Conservation (phyloP, 352 stramenopile genomes). For the Nothophytophthora sp. region DNA sequence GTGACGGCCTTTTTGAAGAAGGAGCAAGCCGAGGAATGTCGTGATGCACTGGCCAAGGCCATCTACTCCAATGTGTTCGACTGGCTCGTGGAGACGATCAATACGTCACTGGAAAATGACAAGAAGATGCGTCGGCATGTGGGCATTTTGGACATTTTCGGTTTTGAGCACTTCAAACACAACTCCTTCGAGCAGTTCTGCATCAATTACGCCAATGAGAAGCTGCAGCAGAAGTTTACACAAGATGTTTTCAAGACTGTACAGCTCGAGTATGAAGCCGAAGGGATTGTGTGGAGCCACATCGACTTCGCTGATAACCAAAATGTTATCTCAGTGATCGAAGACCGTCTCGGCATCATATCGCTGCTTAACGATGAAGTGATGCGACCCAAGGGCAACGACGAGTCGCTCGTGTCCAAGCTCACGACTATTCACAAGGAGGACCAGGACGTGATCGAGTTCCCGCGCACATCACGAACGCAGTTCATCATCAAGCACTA, state of each 20-base stretch:
- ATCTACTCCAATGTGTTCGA: slow-evolving; percentile 97
- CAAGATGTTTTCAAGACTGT: slow-evolving; percentile 91
- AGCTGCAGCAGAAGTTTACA: slow-evolving; percentile 93
- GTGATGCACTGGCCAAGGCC: slow-evolving; percentile 95
- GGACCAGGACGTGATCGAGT: slow-evolving; percentile 77
- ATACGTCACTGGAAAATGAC: slow-evolving; percentile 71
- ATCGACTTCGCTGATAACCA: slow-evolving; percentile 93
- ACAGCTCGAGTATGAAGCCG: slow-evolving; percentile 86
- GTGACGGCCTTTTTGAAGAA: slow-evolving; percentile 80
- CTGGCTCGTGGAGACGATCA: slow-evolving; percentile 94
- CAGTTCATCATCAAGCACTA: slow-evolving; percentile 96
- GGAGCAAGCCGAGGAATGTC: slow-evolving; percentile 89
- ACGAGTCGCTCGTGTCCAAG: slow-evolving; percentile 81
- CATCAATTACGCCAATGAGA: slow-evolving; percentile 94
- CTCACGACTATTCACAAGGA: slow-evolving; percentile 79
- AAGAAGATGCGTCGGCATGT: slow-evolving; percentile 62
- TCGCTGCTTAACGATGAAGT: slow-evolving; percentile 90
- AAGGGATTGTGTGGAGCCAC: slow-evolving; percentile 93
- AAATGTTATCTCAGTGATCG: slow-evolving; percentile 87
- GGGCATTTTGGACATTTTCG: slow-evolving; percentile 95
- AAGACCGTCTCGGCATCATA: slow-evolving; percentile 88
- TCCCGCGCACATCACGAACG: slow-evolving; percentile 69
- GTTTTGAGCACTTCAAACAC: slow-evolving; percentile 94
- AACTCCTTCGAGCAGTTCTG: slow-evolving; percentile 96
- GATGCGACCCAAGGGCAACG: slow-evolving; percentile 87